Evolutionary conservation across 176 grass and related monocot species (phyloP).

Genomic region (bread wheat (Triticum aestivum)): DNA sequence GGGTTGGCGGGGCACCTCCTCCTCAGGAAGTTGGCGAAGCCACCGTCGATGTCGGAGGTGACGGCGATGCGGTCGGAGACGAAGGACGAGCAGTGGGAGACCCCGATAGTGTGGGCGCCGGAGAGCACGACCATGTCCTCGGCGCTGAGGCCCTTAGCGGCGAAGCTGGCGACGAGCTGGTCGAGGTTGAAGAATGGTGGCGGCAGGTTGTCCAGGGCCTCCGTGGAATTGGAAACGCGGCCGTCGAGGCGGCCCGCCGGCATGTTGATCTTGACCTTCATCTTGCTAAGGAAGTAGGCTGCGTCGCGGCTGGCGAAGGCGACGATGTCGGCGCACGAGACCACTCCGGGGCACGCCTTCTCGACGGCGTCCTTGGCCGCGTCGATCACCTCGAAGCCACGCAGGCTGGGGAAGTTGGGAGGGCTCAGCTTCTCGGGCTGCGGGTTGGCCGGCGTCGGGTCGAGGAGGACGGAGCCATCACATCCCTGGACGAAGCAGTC

Average conservation of each 20-base stretch:
- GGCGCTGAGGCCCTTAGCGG: not conserved
- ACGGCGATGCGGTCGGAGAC: not conserved
- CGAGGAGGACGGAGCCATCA: not conserved
- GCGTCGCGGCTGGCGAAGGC: constrained; percentile 47
- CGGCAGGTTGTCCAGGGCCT: not conserved
- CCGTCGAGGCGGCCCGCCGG: not conserved
- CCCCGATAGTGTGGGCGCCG: not conserved
- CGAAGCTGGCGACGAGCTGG: not conserved
- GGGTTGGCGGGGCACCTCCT: not conserved
- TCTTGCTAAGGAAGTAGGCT: not conserved
- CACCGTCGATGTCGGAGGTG: not conserved
- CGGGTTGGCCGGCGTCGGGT: not conserved
- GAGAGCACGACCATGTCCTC: not conserved
- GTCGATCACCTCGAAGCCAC: constrained; percentile 48
- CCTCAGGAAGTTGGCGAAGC: not conserved
- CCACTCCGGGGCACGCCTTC: constrained; percentile 37
- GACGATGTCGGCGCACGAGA: constrained; percentile 84
- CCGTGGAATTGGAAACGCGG: not conserved
- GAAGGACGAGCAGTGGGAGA: not conserved
- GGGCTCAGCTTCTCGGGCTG: not conserved
- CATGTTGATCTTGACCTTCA: not conserved
- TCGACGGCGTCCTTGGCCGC: constrained; percentile 20
- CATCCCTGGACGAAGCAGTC: constrained; percentile 59
- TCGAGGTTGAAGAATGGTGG: not conserved
- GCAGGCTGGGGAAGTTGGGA: constrained; percentile 19